Evolutionary conservation across 2,329 filamentous ascomycete genomes (phyloP).

Genomic region (Camillea tinctor): DNA sequence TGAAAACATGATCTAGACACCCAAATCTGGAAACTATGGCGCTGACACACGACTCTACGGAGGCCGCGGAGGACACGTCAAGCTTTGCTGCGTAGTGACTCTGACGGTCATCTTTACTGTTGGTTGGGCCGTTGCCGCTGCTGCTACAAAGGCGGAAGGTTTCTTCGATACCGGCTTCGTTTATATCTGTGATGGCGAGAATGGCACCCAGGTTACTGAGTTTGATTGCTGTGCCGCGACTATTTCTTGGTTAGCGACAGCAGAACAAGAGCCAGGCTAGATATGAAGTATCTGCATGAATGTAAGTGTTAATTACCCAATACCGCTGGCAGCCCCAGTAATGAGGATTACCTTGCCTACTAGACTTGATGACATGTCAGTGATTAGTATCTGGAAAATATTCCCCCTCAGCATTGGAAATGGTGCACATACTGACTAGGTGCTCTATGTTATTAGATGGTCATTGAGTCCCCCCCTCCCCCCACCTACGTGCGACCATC

Average conservation of each 20-base stretch:
- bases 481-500: too few relatives aligned
- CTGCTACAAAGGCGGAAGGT: conserved; percentile 17
- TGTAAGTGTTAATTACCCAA: conserved; percentile 15
- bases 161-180: conserved; percentile 11
- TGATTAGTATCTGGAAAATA: too few relatives aligned
- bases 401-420: not conserved
- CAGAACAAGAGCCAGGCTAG: not conserved
- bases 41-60: conserved; percentile 13
- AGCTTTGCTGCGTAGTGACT: conserved; percentile 5
- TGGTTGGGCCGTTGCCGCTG: not conserved
- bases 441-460: too few relatives aligned
- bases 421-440: too few relatives aligned
- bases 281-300: not conserved
- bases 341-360: conserved; percentile 19
- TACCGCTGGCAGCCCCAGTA: conserved; percentile 23
- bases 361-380: conserved; percentile 13
- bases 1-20: conserved; percentile 38
- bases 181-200: conserved; percentile 20
- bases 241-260: conserved; percentile 1
- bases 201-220: conserved; percentile 17
- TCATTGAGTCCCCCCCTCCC: too few relatives aligned
- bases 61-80: conserved; percentile 15
- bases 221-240: conserved; percentile 21
- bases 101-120: not conserved
- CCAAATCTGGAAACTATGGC: conserved; percentile 22